These are phyloP conservation scores for Arthrinium puccinioides DNA, from an alignment of 2,329 filamentous ascomycete genomes.

Conservation along the genomic window DNA sequence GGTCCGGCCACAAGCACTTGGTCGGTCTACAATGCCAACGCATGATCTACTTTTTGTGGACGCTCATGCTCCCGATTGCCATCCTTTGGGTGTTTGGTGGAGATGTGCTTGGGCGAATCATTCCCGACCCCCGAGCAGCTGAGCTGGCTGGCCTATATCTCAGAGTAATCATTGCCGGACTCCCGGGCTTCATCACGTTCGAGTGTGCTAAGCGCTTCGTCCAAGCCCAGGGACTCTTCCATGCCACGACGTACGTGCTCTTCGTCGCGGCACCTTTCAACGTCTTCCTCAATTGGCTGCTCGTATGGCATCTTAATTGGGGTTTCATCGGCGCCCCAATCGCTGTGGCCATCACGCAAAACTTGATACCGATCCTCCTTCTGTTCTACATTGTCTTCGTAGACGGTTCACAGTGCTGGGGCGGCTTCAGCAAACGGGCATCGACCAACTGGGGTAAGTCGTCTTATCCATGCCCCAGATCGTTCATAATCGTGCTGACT, in stretches of 20 bases:
- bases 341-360: slow-evolving; percentile 69
- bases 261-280: slow-evolving; percentile 71
- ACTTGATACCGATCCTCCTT: slow-evolving; percentile 63
- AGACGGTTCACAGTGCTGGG: slow-evolving; percentile 71
- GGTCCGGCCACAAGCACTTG: slow-evolving; percentile 80
- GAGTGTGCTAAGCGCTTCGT: slow-evolving; percentile 74
- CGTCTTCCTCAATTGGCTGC: slow-evolving; percentile 68
- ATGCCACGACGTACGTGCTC: slow-evolving; percentile 71
- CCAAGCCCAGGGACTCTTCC: slow-evolving; percentile 76
- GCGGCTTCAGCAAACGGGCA: slow-evolving; percentile 64
- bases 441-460: slow-evolving; percentile 60
- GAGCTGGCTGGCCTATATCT: slow-evolving; percentile 67
- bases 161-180: slow-evolving; percentile 60
- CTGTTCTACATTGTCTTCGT: slow-evolving; percentile 68
- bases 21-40: slow-evolving; percentile 78
- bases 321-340: slow-evolving; percentile 74
- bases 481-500: background rate
- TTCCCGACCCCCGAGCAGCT: slow-evolving; percentile 67
- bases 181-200: slow-evolving; percentile 69
- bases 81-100: slow-evolving; percentile 63
- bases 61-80: slow-evolving; percentile 63
- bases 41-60: slow-evolving; percentile 71
- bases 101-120: slow-evolving; percentile 54
- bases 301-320: slow-evolving; percentile 64
- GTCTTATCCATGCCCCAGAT: background rate